Evolutionary conservation across 306 rosid species (phyloP).

Genomic region (Parietaria judaica): DNA sequence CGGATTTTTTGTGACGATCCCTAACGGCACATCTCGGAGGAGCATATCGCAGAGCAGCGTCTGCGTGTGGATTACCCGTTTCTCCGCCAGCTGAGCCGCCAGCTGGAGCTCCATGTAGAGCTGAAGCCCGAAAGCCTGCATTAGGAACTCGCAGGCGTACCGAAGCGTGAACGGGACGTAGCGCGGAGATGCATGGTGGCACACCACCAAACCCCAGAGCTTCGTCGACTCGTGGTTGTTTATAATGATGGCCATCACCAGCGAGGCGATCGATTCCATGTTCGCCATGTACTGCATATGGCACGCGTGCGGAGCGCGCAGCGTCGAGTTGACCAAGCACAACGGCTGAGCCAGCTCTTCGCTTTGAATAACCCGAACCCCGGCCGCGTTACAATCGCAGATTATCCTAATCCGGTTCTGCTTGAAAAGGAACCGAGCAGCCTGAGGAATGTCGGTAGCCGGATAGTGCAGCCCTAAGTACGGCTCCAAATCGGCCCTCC

Average conservation of each 20-base stretch:
- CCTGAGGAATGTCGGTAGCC: conserved; percentile 77
- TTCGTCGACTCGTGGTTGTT: conserved; percentile 38
- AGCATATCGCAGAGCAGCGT: conserved; percentile 81
- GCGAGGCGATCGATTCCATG: conserved; percentile 69
- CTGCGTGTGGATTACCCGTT: conserved; percentile 53
- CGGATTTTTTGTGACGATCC: conserved; percentile 60
- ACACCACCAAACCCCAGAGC: conserved; percentile 90
- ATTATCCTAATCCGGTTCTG: conserved; percentile 70
- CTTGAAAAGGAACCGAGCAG: conserved; percentile 73
- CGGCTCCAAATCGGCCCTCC: conserved; percentile 63
- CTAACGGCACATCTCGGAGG: conserved; percentile 60
- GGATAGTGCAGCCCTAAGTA: conserved; percentile 81
- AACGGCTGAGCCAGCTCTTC: conserved; percentile 53
- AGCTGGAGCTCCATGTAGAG: conserved; percentile 62
- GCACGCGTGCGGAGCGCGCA: conserved; percentile 67
- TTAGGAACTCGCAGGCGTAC: conserved; percentile 76
- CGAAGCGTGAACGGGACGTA: conserved; percentile 77
- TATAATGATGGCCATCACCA: conserved; percentile 55
- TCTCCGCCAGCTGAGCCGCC: conserved; percentile 64
- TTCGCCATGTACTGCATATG: conserved; percentile 68
- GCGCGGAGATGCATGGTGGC: conserved; percentile 69
- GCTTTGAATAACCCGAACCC: conserved; percentile 50
- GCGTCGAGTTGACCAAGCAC: conserved; percentile 77
- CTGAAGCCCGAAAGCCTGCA: conserved; percentile 77
- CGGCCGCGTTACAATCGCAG: conserved; percentile 63